Base-by-base conservation (phyloP, 306 rosid genomes). In the Hylodesmum podocarpum region DNA sequence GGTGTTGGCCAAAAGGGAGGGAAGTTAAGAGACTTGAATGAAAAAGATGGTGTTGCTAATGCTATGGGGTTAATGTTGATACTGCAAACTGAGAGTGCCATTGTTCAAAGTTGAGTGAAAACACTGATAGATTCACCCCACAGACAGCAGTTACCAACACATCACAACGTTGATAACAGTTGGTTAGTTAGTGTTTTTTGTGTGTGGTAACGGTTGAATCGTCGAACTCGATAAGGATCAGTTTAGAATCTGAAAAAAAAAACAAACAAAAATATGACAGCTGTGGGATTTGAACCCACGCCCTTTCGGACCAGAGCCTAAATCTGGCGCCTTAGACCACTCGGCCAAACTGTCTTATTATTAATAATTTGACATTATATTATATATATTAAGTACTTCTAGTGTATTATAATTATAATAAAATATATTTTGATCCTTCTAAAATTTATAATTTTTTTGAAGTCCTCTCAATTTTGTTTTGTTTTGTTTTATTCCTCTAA, bases 231-330 rank as follows among this genome's bases (percentile, higher is more conserved):
- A 24, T 53, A 8, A 24, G 83, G 76, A 51, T 69, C 69, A 74
- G n/a, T 49, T 40, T 3, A 13, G 33, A 54, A 36, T 0, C 2
- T 0, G n/a, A 14, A 7, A 55, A 1, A 25, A 4, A 5, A 22
- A 0, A 22, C 0, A 53, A 50, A 1, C 4, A 16, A 4, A 27
- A 4, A 4, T 1, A 1, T 84, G 87, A 84, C 87, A 90, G 96
- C 96, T 90, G 96, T 88, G 93, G 91, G 96, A 90, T 86, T 88
- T 88, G 96, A 90, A 90, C 96, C 93, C 91, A 90, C 93, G 96
- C 96, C 96, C 93, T 90, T 90, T 63, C 93, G 96, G 96, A 90
- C 96, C 96, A 90, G 93, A 90, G 96, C 96, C 96, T 90, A 90
- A 90, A 90, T 88, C 96, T 88, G 96, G 96, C 93, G 93, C 93